phyloP scores from a whole-genome alignment of 2,329 filamentous ascomycete species.

The Aspergillus uvarum region DNA sequence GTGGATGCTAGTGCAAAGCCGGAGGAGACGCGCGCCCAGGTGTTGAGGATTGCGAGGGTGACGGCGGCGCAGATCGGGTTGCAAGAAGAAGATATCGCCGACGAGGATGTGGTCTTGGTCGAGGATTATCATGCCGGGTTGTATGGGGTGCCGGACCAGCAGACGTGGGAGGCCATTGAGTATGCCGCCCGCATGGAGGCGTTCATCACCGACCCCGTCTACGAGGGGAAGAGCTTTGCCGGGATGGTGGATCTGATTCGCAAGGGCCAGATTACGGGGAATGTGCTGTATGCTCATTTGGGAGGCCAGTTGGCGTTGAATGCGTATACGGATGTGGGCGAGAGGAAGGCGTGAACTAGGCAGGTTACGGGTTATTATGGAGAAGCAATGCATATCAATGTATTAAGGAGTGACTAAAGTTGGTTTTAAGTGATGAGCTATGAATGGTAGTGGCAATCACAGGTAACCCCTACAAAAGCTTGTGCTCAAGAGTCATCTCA shows the following conservation, averaged over 20 bases:
- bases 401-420: too few relatives aligned
- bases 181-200: constrained; percentile 68
- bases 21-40: constrained; percentile 63
- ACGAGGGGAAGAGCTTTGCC: constrained; percentile 73
- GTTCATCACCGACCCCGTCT: constrained; percentile 73
- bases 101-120: constrained; percentile 63
- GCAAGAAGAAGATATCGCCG: constrained; percentile 58
- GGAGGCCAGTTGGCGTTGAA: constrained; percentile 70
- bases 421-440: too few relatives aligned
- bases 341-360: background rate
- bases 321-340: constrained; percentile 57
- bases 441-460: too few relatives aligned
- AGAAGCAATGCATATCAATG: background rate
- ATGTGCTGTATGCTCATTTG: constrained; percentile 69
- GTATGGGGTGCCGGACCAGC: constrained; percentile 66
- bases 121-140: constrained; percentile 65
- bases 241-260: constrained; percentile 69
- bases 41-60: constrained; percentile 64
- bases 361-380: too few relatives aligned
- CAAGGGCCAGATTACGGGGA: constrained; percentile 62
- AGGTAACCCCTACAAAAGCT: constrained; percentile 67
- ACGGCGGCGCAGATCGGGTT: constrained; percentile 66
- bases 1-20: constrained; percentile 64
- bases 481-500: constrained; percentile 99
- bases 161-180: constrained; percentile 67